Conservation (phyloP, 2,329 filamentous ascomycete genomes). For the Alternaria brassicicola region DNA sequence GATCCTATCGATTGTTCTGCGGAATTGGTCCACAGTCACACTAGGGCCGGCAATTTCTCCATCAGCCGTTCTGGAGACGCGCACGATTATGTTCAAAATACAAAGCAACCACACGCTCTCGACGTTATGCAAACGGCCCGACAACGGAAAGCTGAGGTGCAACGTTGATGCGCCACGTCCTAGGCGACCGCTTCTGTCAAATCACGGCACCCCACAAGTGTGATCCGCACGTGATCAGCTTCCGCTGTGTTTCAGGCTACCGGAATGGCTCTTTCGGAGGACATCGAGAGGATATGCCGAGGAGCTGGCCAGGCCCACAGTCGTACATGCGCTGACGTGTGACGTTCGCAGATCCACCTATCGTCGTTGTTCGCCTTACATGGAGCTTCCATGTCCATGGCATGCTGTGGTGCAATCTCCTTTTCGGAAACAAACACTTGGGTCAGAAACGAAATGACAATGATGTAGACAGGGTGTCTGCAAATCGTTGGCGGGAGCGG, state of each 20-base stretch:
- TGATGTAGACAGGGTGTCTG: constrained; percentile 11
- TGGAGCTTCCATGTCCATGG: constrained; percentile 14
- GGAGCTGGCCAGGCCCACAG: constrained; percentile 11
- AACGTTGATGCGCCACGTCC: constrained; percentile 18
- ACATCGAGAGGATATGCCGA: constrained; percentile 15
- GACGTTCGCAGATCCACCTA: constrained; percentile 20
- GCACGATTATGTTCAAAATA: neutral
- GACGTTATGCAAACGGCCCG: neutral
- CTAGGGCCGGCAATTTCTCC: neutral
- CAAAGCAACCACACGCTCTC: neutral
- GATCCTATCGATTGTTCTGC: constrained; percentile 10
- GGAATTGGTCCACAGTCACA: constrained; percentile 8
- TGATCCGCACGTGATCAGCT: constrained; percentile 27
- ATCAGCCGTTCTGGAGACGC: neutral
- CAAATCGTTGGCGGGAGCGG: constrained; percentile 18
- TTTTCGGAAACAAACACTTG: constrained; percentile 8
- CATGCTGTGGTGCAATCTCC: constrained; percentile 4
- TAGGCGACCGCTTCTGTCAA: constrained; percentile 23
- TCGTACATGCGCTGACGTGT: constrained; percentile 28
- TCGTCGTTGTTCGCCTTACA: constrained; percentile 11
- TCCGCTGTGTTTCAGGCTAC: constrained; percentile 26
- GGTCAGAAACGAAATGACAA: constrained; percentile 20
- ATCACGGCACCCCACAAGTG: constrained; percentile 19
- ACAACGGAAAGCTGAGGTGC: constrained; percentile 23
- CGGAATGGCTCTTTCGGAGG: constrained; percentile 12